Percentiles rank a stretch among this genome's conserved stretches.
phyloP scores from a whole-genome alignment of 495 filamentous ascomycete genomes.

The Pseudoneurospora amorphoporcata region DNA sequence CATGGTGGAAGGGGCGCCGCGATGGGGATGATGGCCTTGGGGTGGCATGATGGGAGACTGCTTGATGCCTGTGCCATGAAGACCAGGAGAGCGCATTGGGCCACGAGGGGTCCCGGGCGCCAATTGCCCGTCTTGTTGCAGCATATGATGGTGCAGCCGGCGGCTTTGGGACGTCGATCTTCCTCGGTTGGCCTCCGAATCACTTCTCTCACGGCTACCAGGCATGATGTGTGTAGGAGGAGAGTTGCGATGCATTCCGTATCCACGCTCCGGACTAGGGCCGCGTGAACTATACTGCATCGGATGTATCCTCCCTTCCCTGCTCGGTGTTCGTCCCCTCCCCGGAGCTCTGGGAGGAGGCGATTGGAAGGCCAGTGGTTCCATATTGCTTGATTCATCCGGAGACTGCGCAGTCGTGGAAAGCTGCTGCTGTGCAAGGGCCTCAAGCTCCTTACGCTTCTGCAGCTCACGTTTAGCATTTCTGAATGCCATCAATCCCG shows the following conservation, averaged over 20 bases:
- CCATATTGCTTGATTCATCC: conserved; percentile 12
- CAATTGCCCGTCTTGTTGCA: conserved; percentile 33
- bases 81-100: conserved; percentile 33
- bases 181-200: conserved; percentile 44
- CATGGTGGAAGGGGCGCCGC: conserved; percentile 16
- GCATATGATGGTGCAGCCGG: conserved; percentile 30
- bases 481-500: conserved; percentile 37
- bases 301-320: conserved; percentile 35
- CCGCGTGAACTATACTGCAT: conserved; percentile 29
- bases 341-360: conserved; percentile 21
- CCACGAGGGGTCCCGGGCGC: conserved; percentile 17
- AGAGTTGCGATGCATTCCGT: conserved; percentile 11
- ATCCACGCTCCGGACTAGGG: conserved; percentile 28
- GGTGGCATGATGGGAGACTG: conserved; percentile 36
- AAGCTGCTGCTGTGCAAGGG: conserved; percentile 22
- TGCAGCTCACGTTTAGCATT: conserved; percentile 45
- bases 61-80: conserved; percentile 34
- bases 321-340: conserved; percentile 31
- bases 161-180: conserved; percentile 43
- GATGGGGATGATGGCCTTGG: conserved; percentile 33
- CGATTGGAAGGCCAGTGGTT: conserved; percentile 12
- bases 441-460: conserved; percentile 38
- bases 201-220: conserved; percentile 47
- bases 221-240: conserved; percentile 18
- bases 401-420: conserved; percentile 11